Evolutionary conservation across 345 rosid genomes (phyloP), one percentile per base, ranked within the genome.

Genomic region (Citrus glauca): DNA sequence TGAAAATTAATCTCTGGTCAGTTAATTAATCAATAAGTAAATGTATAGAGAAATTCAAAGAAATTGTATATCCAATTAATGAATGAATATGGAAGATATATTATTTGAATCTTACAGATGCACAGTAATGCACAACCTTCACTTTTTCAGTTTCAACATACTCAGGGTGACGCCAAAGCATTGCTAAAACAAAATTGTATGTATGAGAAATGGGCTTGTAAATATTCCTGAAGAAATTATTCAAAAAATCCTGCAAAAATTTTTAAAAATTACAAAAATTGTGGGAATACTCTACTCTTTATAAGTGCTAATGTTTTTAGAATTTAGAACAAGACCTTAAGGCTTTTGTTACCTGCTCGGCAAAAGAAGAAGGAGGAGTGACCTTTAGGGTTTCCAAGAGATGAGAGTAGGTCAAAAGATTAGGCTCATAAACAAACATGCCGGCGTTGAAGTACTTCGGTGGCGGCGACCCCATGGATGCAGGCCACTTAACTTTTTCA

Each of bases 121-220:
- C 92, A 84, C 93, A 90, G 22, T 88, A 88, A 33, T 91, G 93
- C 71, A 86, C 93, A 27, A 91, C 95, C 65, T 84, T 87, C 33
- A 83, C 83, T 72, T 85, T 66, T 38, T 84, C 87, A 19, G 87
- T 59, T 70, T 90, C 88, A 1, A 91, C 40, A 38, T 84, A 78
- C 66, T 90, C 90, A 20, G 90, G 95, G 62, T 91, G 95, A 66
- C 92, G 92, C 95, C 95, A 91, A 1, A 90, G 83, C 90, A 90
- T 78, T 67, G 92, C 93, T 61, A 86, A 6, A 5, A 90, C 88
- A 17, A 91, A 85, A 55, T 90, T 91, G 86, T 90, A 90, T 1
- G 32, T 66, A 0, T 62, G 57, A 42, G 91, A 86, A 37, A 90
- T 84, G 14, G 93, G 92, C 84, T 84, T 84, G 88, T 85, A 90